Conservation (phyloP, 2,329 filamentous ascomycete species). For the Cercospora canescens region DNA sequence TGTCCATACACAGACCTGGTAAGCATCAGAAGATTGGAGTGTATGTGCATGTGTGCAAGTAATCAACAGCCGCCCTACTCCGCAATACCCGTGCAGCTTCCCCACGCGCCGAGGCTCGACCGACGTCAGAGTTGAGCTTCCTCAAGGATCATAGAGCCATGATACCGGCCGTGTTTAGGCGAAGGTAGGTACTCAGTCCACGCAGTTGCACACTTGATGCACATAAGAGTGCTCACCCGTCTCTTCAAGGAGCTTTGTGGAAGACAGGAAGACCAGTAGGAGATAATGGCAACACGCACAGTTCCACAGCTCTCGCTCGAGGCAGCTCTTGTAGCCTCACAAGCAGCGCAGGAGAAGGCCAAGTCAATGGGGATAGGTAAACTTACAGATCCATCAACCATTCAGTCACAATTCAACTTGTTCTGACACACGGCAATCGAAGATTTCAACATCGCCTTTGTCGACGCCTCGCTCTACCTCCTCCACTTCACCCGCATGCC, state of each 20-base stretch:
- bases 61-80: not conserved
- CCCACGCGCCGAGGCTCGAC: not conserved
- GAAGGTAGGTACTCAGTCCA: not conserved
- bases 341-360: constrained; percentile 38
- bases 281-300: constrained; percentile 33
- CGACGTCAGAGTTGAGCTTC: constrained; percentile 4
- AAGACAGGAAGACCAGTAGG: not conserved
- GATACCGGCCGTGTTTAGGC: constrained; percentile 6
- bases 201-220: not conserved
- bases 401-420: not conserved
- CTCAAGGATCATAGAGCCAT: not conserved
- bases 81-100: not conserved
- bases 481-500: constrained; percentile 52
- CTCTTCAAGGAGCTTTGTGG: not conserved
- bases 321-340: constrained; percentile 37
- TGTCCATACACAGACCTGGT: too few relatives aligned
- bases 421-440: not conserved
- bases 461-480: constrained; percentile 48
- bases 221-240: not conserved
- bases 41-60: too few relatives aligned
- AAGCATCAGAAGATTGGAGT: too few relatives aligned
- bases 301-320: constrained; percentile 38
- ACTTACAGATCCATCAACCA: not conserved
- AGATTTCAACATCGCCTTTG: constrained; percentile 54
- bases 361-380: constrained; percentile 40